Evolutionary conservation across 768 basidiomycete species (phyloP), one percentile per base, ranked within the genome.

Genomic region (Phylloporus rhodoxanthus): DNA sequence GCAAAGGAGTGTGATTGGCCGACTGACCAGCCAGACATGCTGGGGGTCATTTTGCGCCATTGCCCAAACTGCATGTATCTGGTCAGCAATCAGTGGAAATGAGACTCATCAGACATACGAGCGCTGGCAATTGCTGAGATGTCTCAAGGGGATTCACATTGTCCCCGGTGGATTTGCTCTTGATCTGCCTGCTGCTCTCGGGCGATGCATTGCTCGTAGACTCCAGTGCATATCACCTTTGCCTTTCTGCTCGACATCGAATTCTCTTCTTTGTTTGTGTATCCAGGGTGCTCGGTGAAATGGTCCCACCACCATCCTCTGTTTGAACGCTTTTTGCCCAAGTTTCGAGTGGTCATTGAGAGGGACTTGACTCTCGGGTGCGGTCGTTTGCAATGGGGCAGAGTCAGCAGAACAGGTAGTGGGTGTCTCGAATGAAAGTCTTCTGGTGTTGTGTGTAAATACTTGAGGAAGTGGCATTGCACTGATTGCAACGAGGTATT

Each of bases 11-110:
- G 45, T 54, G 14, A 6, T 42, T 2, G 51, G 51, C 15, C n/a
- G 14, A 45, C 51, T 53, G 40, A 55, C 21, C 25, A 42, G 32
- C 55, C 52, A 56, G 28, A 53, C 46, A 7, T 3, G 14, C 2
- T 40, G 48, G 8, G 29, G 1, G 19, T 53, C 45, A 13, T 4
- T 46, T 33, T 53, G 55, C 7, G 6, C 52, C 19, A 20, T 50
- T 17, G 45, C 55, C 55, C 55, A 56, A 26, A 54, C 52, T 50
- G 34, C 7, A 36, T 5, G 8, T n/a, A 21, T 5, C 13, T 13
- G 2, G 17, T 52, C 41, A 52, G 39, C n/a, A n/a, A n/a, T n/a
- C n/a, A n/a, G n/a, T n/a, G n/a, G n/a, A n/a, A n/a, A 47, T 5
- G 2, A 30, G 23, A 15, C n/a, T 15, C 15, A 33, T n/a, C 19